Base-by-base conservation (phyloP, 2,329 filamentous ascomycete species). In the Rhynchosporium agropyri region DNA sequence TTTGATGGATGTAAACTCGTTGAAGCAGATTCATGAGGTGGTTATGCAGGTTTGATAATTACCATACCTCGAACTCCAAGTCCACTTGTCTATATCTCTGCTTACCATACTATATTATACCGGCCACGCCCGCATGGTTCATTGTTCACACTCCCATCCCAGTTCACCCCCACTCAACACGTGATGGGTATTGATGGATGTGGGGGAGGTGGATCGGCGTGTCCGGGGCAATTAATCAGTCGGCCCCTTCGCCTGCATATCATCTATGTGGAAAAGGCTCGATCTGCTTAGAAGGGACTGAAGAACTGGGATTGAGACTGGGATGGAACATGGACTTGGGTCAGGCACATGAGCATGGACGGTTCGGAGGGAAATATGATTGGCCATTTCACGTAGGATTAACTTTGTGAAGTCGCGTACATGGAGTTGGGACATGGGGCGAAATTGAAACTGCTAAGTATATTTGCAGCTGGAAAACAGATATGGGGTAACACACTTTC, bases 211-310 rank as follows among this genome's bases (percentile, higher is more conserved):
- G 20, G 51, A 42, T 54, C 50, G 50, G 50, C 50, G 50, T 38
- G 50, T 53, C 50, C 50, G 50, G 50, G 36, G 12, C 15, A 8
- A 46, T 46, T 20, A 15, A n/a, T 20, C 43, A 46, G 15, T 46
- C 43, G 8, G 33, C 50, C 50, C 50, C 13, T 36, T 31, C 9
- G 33, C 29, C 49, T 36, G 50, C n/a, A 53, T 31, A 33, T 53
- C 50, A 53, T 38, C 1, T 20, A n/a, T 31, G 20, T 4, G 43
- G 15, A 15, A 46, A 38, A 53, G 49, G 49, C 49, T 53, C 31
- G 31, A 53, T 33, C 50, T 53, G 50, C 50, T 53, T 53, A 53
- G 50, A 53, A 53, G 50, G 36, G 50, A 40, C 50, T 53, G 50
- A 15, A 53, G 12, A 38, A 10, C 28, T 53, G 50, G 50, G n/a